Percentiles rank a stretch among this genome's conserved stretches.
phyloP scores from a whole-genome alignment of 1,284 basidiomycete genomes.

The Melampsora americana region DNA sequence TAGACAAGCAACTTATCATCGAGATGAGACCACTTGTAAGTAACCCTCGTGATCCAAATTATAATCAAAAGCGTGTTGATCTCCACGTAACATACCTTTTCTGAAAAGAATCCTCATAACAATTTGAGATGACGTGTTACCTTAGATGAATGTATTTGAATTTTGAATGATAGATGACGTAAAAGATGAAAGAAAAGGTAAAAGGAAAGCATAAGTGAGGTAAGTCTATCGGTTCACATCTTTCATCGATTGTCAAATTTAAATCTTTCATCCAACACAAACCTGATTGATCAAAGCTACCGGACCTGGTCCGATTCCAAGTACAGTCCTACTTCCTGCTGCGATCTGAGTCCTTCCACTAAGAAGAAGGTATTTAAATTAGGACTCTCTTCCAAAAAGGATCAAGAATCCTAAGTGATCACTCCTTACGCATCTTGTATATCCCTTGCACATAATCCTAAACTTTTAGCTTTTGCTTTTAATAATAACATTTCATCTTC shows the following conservation, averaged over 20 bases:
- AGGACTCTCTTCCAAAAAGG: background rate
- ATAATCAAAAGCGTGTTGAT: too few relatives aligned
- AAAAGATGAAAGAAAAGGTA: too few relatives aligned
- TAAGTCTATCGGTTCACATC: too few relatives aligned
- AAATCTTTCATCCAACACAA: background rate
- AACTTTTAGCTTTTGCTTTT: constrained; percentile 38
- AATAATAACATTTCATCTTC: constrained; percentile 42
- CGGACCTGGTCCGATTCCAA: constrained; percentile 43
- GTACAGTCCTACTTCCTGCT: constrained; percentile 41
- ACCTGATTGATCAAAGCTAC: constrained; percentile 39
- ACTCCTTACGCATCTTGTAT: constrained; percentile 44
- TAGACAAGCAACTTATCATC: too few relatives aligned
- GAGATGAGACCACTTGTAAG: too few relatives aligned
- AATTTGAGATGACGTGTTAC: constrained; percentile 7
- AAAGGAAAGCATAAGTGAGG: too few relatives aligned
- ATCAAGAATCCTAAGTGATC: background rate
- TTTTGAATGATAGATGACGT: too few relatives aligned
- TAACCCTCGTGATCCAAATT: too few relatives aligned
- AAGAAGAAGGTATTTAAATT: background rate
- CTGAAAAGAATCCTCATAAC: background rate
- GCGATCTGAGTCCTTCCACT: constrained; percentile 44
- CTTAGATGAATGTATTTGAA: background rate
- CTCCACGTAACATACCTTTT: too few relatives aligned
- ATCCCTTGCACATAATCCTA: constrained; percentile 40
- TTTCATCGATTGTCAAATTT: background rate